These are phyloP conservation scores for Barnettozyma sp. DNA, from an alignment of 805 yeast genomes.

Conservation along the genomic window DNA sequence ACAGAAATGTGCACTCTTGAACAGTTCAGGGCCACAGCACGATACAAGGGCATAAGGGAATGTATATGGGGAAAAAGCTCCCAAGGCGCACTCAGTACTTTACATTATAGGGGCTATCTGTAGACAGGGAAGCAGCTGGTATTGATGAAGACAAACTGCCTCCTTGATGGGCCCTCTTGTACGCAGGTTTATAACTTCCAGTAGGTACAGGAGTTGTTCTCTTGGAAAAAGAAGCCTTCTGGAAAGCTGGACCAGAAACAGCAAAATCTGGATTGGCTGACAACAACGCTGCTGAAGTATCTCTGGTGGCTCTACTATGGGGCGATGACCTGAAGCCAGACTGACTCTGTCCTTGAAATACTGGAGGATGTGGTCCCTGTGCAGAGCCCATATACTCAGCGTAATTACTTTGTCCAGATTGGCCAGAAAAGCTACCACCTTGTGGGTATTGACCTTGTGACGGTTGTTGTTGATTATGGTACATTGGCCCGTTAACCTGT, in stretches of 20 bases:
- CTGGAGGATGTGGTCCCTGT: neutral
- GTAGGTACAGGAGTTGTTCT: slow-evolving; percentile 11
- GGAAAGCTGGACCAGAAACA: slow-evolving; percentile 21
- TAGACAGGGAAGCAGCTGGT: slow-evolving; percentile 35
- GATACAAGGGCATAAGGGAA: too few species aligned
- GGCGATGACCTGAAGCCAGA: neutral
- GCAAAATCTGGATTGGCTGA: slow-evolving; percentile 45
- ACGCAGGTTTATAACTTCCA: slow-evolving; percentile 32
- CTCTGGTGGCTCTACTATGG: slow-evolving; percentile 7
- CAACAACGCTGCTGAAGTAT: slow-evolving; percentile 36
- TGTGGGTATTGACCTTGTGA: slow-evolving; percentile 3
- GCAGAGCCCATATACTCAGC: slow-evolving; percentile 1
- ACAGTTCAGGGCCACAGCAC: too few species aligned
- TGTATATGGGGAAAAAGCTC: too few species aligned
- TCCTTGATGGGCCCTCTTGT: slow-evolving; percentile 30
- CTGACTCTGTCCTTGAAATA: neutral
- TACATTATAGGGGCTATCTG: slow-evolving; percentile 43
- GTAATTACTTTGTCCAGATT: neutral
- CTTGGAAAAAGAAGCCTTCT: slow-evolving; percentile 5
- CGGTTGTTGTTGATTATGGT: slow-evolving; percentile 12
- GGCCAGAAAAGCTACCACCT: slow-evolving; percentile 1
- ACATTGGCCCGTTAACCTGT: slow-evolving; percentile 2
- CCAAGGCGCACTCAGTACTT: too few species aligned
- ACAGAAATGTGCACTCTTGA: too few species aligned
- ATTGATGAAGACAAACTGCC: slow-evolving; percentile 25